These are phyloP conservation scores for Aspergillus texensis DNA, from an alignment of 2,329 filamentous ascomycete species.

Conservation along the genomic window DNA sequence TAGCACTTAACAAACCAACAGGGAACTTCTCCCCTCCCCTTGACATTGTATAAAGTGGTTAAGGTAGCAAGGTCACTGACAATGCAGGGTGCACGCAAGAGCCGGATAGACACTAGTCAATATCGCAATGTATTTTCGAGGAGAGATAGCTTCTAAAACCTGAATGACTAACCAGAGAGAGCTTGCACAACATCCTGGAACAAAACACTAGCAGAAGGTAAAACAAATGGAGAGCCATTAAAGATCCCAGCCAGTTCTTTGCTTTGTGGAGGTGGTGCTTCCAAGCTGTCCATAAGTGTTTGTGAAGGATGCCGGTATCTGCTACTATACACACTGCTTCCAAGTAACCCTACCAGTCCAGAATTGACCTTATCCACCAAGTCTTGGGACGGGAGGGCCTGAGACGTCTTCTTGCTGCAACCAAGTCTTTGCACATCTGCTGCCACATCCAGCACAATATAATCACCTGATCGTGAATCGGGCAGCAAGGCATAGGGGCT, in stretches of 20 bases:
- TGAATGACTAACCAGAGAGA: neutral
- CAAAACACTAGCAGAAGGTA: constrained; percentile 40
- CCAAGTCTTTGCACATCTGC: constrained; percentile 65
- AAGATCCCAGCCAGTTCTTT: constrained; percentile 40
- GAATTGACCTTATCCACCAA: constrained; percentile 29
- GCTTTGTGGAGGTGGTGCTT: constrained; percentile 22
- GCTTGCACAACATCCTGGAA: constrained; percentile 43
- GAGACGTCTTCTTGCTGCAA: constrained; percentile 27
- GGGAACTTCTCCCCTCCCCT: neutral
- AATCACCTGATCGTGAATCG: constrained; percentile 67
- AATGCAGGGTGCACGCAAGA: neutral
- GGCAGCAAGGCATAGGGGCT: constrained; percentile 69
- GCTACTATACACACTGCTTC: constrained; percentile 12
- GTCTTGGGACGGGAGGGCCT: constrained; percentile 27
- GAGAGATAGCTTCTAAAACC: neutral
- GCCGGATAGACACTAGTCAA: neutral
- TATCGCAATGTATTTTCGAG: neutral
- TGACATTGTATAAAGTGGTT: neutral
- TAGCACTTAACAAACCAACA: neutral
- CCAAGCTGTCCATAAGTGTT: neutral
- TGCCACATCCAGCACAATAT: constrained; percentile 72
- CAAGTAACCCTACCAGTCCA: constrained; percentile 40
- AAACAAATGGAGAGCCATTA: constrained; percentile 40
- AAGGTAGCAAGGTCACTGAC: neutral
- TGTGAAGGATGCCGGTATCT: neutral